A percentile compares a stretch with the other conserved stretches of the same genome.
Conservation (phyloP, 179 eudicot species). For the Amaranthus tricolor region DNA sequence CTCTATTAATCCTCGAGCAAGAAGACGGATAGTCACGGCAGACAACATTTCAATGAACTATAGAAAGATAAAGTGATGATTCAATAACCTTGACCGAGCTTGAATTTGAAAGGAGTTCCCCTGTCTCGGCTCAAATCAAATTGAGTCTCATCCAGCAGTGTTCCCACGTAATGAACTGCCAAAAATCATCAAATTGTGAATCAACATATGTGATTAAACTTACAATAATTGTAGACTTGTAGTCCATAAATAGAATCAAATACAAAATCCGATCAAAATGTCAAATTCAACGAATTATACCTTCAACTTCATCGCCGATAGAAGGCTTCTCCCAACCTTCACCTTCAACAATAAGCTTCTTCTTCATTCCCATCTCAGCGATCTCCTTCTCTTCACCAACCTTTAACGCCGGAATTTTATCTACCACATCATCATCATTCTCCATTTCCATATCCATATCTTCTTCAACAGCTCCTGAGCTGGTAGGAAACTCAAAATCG, state of each 20-base stretch:
- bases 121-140: slow-evolving; percentile 39
- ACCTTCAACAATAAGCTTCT: slow-evolving; percentile 43
- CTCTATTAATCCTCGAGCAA: too few relatives aligned
- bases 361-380: slow-evolving; percentile 30
- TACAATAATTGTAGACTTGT: not conserved
- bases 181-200: not conserved
- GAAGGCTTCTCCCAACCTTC: slow-evolving; percentile 39
- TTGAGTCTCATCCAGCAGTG: slow-evolving; percentile 37
- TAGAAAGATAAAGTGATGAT: not conserved
- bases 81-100: slow-evolving; percentile 32
- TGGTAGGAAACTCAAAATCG: slow-evolving; percentile 39
- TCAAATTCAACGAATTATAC: slow-evolving; percentile 10
- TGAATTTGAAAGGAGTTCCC: slow-evolving; percentile 35
- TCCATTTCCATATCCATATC: slow-evolving; percentile 25
- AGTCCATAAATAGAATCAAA: not conserved
- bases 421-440: slow-evolving; percentile 9
- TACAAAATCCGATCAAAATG: not conserved
- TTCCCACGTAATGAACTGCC: slow-evolving; percentile 39
- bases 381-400: slow-evolving; percentile 46
- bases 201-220: not conserved
- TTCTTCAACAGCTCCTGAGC: slow-evolving; percentile 20
- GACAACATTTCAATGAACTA: not conserved
- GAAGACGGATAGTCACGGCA: too few relatives aligned
- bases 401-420: slow-evolving; percentile 29
- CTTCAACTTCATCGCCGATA: slow-evolving; percentile 46